Conservation (phyloP, 192 early-diverging fungal species). For the Coemansia sp. region DNA sequence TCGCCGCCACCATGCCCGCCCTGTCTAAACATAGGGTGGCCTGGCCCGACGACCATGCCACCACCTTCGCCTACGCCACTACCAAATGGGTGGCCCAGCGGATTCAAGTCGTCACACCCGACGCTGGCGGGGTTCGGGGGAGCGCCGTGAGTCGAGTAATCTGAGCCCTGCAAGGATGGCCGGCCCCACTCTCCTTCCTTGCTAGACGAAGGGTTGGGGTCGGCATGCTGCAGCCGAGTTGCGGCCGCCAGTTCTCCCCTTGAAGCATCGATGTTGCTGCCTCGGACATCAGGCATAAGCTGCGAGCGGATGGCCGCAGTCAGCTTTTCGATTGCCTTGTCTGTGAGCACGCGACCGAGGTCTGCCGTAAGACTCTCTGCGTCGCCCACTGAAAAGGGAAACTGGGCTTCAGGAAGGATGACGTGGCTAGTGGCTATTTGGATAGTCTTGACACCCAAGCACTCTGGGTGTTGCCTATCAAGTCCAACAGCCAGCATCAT, state of each 20-base stretch:
- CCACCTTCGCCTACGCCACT: constrained; percentile 60
- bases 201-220: background rate
- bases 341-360: constrained; percentile 6
- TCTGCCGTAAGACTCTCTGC: background rate
- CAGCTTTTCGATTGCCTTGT: constrained; percentile 13
- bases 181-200: background rate
- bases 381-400: constrained; percentile 8
- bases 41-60: constrained; percentile 85
- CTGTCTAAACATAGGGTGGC: constrained; percentile 82
- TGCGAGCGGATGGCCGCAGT: constrained; percentile 24
- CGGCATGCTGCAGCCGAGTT: background rate
- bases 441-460: background rate
- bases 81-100: constrained; percentile 17
- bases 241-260: background rate
- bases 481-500: constrained; percentile 19
- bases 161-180: background rate
- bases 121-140: constrained; percentile 30
- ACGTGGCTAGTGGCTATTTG: constrained; percentile 5
- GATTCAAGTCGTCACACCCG: constrained; percentile 73
- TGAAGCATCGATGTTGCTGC: background rate
- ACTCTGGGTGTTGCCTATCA: background rate
- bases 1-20: constrained; percentile 16
- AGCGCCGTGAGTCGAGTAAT: background rate
- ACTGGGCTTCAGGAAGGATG: constrained; percentile 9
- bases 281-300: constrained; percentile 8